Conservation (phyloP, 441 rosid genomes). For the Gossypium davidsonii region DNA sequence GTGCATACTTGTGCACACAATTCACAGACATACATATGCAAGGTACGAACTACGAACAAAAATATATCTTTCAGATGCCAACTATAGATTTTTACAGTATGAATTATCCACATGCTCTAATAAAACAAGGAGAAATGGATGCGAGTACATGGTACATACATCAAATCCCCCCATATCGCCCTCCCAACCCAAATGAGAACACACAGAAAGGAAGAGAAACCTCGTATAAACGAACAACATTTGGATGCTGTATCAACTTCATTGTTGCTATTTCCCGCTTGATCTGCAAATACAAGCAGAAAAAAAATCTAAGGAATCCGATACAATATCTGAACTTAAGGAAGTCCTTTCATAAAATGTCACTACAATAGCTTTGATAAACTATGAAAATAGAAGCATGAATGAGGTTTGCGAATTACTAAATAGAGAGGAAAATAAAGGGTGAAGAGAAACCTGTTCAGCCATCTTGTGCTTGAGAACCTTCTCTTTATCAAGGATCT, state of each 20-base stretch:
- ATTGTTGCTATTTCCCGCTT: conserved; percentile 80
- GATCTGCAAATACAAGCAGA: conserved; percentile 45
- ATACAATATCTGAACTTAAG: not conserved
- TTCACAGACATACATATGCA: not conserved
- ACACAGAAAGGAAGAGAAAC: conserved; percentile 25
- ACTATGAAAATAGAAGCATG: not conserved
- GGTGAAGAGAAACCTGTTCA: conserved; percentile 60
- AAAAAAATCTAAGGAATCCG: conserved; percentile 13
- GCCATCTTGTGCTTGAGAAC: conserved; percentile 97
- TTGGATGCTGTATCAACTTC: conserved; percentile 90
- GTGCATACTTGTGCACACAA: not conserved
- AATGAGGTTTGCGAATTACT: not conserved
- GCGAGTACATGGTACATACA: not conserved
- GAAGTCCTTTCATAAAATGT: not conserved
- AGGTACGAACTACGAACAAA: not conserved
- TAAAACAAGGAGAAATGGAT: not conserved
- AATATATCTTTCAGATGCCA: not conserved
- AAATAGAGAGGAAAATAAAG: not conserved
- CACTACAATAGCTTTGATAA: not conserved
- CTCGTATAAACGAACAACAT: conserved; percentile 79
- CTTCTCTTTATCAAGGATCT: conserved; percentile 94
- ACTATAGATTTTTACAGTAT: not conserved
- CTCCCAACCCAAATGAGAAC: too few species aligned
- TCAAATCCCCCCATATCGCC: not conserved
- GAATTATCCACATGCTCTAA: not conserved